Base-by-base conservation (phyloP, 73 alveolate genomes). In the Tetrahymena thermophila region DNA sequence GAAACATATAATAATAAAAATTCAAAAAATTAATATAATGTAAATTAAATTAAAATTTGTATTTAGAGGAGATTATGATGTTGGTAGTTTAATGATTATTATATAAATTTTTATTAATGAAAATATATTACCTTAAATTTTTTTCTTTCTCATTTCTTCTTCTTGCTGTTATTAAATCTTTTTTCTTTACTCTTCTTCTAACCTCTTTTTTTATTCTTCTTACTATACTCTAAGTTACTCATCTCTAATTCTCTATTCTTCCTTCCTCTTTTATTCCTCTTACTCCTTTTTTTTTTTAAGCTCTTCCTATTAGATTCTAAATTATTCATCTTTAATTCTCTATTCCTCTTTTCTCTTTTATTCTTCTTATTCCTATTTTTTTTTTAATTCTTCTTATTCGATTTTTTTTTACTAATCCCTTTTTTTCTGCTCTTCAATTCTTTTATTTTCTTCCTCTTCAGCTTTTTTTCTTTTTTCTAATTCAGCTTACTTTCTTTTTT, bases 401-500 rank as follows among this genome's bases (percentile, higher is more conserved):
- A 50, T 35, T 85, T 55, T 94, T 25, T 94, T 94, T 89, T 85
- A 37, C 23, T 43, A 43, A 4, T 43, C 95, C 10, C 10, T 28
- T 84, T 94, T 56, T 85, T 85, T 94, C 85, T 94, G 38, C 93
- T 94, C 96, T 42, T 43, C 58, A 83, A 85, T 94, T 85, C 34
- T 34, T 84, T 94, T 43, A 19, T 94, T 94, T 44, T 94, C 85
- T 43, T 85, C 58, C 85, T 94, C 96, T 89, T 85, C 93, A 37
- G 85, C 25, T 37, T 57, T 94, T 89, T 42, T 94, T 9, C 55
- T 43, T 56, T 95, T 95, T 55, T 95, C 97, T 35, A 85, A 85
- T 34, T 95, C 94, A 35, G 93, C 94, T 89, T 95, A 43, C 71
- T 95, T 95, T 37, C 56, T 95, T 35, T 44, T 35, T 89, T 95